Conservation (phyloP, 148 eudicot species). For the Arbutus unedo region DNA sequence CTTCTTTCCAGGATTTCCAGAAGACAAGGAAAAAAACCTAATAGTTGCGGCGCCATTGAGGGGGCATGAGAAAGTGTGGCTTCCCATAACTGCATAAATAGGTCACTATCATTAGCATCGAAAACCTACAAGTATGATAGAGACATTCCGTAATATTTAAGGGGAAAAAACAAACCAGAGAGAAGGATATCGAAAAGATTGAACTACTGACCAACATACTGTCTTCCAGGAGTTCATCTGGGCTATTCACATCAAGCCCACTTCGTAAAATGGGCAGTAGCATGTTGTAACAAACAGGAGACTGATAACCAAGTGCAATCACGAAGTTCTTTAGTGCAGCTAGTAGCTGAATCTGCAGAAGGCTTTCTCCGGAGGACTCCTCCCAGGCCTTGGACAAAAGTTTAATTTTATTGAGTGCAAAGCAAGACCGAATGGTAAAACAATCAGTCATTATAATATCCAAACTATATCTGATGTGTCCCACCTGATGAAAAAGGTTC, state of each 20-base stretch:
- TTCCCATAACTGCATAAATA: conserved; percentile 84
- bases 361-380: conserved; percentile 89
- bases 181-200: not conserved
- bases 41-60: conserved; percentile 77
- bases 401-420: not conserved
- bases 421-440: not conserved
- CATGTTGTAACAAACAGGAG: conserved; percentile 74
- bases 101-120: conserved; percentile 13
- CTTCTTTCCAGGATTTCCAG: conserved; percentile 82
- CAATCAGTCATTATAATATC: not conserved
- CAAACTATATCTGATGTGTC: not conserved
- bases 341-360: conserved; percentile 95
- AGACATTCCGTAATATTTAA: not conserved
- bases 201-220: conserved; percentile 69
- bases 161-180: not conserved
- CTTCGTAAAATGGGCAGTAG: conserved; percentile 74
- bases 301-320: conserved; percentile 80
- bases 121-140: not conserved
- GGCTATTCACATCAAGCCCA: conserved; percentile 72
- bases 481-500: not conserved
- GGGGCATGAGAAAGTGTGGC: conserved; percentile 88
- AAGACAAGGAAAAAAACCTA: conserved; percentile 69
- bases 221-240: conserved; percentile 97
- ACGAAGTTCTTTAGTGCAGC: conserved; percentile 87
- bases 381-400: conserved; percentile 74